Evolutionary conservation across 495 filamentous ascomycete genomes (phyloP).

Genomic region (Aspergillus ostianus): DNA sequence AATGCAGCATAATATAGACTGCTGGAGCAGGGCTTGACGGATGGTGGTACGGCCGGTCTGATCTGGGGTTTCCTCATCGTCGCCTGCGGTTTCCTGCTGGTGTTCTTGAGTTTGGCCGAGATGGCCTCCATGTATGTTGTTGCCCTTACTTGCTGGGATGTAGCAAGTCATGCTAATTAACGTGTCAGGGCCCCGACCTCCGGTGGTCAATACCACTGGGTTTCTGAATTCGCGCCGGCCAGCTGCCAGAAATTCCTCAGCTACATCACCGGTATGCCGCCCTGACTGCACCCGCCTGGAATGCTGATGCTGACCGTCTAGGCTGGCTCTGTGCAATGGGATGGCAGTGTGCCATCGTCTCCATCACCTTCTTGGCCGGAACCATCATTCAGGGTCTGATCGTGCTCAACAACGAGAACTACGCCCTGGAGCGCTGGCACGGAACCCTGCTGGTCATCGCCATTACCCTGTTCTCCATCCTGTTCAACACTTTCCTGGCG

Average conservation of each 20-base stretch:
- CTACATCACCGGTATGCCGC: slow-evolving; percentile 51
- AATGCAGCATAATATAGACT: slow-evolving; percentile 23
- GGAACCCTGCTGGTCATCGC: slow-evolving; percentile 57
- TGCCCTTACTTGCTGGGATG: neutral
- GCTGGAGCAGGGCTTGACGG: slow-evolving; percentile 44
- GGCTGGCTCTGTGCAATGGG: slow-evolving; percentile 61
- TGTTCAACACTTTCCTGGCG: slow-evolving; percentile 57
- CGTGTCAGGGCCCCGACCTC: slow-evolving; percentile 43
- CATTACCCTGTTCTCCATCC: slow-evolving; percentile 45
- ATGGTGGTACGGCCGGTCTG: slow-evolving; percentile 56
- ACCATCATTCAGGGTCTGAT: slow-evolving; percentile 60
- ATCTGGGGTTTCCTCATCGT: slow-evolving; percentile 57
- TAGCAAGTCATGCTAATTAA: neutral
- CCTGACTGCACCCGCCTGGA: neutral
- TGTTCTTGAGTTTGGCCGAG: slow-evolving; percentile 53
- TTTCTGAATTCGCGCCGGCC: slow-evolving; percentile 56
- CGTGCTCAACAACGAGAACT: slow-evolving; percentile 48
- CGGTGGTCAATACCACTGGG: slow-evolving; percentile 60
- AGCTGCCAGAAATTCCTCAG: slow-evolving; percentile 55
- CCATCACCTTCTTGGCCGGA: slow-evolving; percentile 52
- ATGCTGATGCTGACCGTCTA: slow-evolving; percentile 13
- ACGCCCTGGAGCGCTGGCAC: slow-evolving; percentile 55
- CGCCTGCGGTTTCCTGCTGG: slow-evolving; percentile 44
- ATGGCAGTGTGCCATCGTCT: slow-evolving; percentile 58
- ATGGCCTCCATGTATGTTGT: slow-evolving; percentile 55